Evolutionary conservation across 768 basidiomycete genomes (phyloP).

Genomic region (Mycena rosella): DNA sequence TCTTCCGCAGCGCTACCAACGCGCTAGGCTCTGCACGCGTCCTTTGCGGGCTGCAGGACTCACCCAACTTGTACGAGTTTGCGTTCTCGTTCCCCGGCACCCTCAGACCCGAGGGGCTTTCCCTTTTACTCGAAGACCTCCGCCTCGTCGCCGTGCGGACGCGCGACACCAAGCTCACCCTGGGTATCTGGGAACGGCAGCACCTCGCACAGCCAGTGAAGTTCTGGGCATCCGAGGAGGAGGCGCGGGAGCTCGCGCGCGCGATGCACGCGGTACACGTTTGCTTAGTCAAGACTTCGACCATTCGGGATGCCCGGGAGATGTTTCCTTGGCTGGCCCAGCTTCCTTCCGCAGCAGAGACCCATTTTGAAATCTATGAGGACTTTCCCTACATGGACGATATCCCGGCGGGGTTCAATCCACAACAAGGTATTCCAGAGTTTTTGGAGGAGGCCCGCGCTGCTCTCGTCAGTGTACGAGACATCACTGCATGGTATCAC

Average conservation of each 20-base stretch:
- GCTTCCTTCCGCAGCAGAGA: slow-evolving; percentile 20
- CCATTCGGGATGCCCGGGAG: slow-evolving; percentile 12
- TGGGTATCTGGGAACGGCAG: slow-evolving; percentile 8
- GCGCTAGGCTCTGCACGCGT: slow-evolving; percentile 9
- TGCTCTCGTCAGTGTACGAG: slow-evolving; percentile 10
- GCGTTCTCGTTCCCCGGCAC: slow-evolving; percentile 11
- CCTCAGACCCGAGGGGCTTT: slow-evolving; percentile 7
- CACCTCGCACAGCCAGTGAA: too few species aligned
- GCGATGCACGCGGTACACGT: slow-evolving; percentile 14
- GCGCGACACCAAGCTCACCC: slow-evolving; percentile 10
- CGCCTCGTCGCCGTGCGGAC: slow-evolving; percentile 18
- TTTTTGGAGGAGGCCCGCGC: slow-evolving; percentile 18
- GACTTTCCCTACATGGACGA: neutral
- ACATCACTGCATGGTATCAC: slow-evolving; percentile 9
- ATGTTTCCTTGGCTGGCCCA: slow-evolving; percentile 18
- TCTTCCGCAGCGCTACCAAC: slow-evolving; percentile 13
- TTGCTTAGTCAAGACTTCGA: slow-evolving; percentile 11
- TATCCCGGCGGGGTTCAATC: slow-evolving; percentile 4
- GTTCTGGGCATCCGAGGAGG: too few species aligned
- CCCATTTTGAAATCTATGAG: slow-evolving; percentile 8
- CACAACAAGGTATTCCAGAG: slow-evolving; percentile 10
- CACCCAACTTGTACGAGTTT: slow-evolving; percentile 18
- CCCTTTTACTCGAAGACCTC: slow-evolving; percentile 16
- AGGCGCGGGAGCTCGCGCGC: too few species aligned
- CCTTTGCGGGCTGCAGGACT: slow-evolving; percentile 18